A percentile compares a stretch with the other conserved stretches of the same genome.
These are phyloP conservation scores for Phytophthora gonapodyides DNA, from an alignment of 352 stramenopile genomes.

Conservation along the genomic window DNA sequence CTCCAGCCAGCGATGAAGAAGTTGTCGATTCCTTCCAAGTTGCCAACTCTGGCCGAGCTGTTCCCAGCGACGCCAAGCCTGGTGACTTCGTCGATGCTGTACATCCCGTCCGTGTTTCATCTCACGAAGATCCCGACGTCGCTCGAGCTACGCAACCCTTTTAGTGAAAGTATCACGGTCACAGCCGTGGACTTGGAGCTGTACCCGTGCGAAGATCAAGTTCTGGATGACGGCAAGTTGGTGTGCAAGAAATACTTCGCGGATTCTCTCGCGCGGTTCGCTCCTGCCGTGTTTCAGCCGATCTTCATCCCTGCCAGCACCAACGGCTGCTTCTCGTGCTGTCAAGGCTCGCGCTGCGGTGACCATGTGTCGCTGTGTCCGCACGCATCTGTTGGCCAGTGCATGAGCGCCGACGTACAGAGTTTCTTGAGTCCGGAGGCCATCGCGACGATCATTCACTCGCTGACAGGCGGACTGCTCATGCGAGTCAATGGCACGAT, in stretches of 20 bases:
- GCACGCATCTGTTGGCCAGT: conserved; percentile 47
- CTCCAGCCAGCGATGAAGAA: conserved; percentile 61
- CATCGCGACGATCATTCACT: conserved; percentile 76
- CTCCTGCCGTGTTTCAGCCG: conserved; percentile 54
- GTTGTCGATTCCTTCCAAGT: conserved; percentile 58
- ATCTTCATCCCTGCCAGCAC: conserved; percentile 80
- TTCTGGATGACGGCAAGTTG: conserved; percentile 45
- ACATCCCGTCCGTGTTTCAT: conserved; percentile 75
- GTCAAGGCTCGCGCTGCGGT: conserved; percentile 61
- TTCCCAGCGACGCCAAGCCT: conserved; percentile 75
- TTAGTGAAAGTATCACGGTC: conserved; percentile 80
- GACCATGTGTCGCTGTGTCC: conserved; percentile 66
- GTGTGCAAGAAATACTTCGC: conserved; percentile 77
- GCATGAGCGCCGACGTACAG: conserved; percentile 72
- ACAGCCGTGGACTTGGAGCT: conserved; percentile 66
- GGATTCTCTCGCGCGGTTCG: conserved; percentile 67
- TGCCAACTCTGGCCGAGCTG: conserved; percentile 63
- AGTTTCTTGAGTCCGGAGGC: conserved; percentile 76
- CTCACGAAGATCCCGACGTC: conserved; percentile 70
- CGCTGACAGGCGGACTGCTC: conserved; percentile 68
- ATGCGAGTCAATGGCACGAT: conserved; percentile 87
- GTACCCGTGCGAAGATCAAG: conserved; percentile 77
- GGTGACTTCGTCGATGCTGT: conserved; percentile 77
- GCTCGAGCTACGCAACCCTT: conserved; percentile 79
- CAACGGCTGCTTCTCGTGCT: conserved; percentile 78